Percentiles rank a stretch among this genome's conserved stretches.
These are phyloP conservation scores for Monilinia aucupariae DNA, from an alignment of 2,329 filamentous ascomycete species.

Conservation along the genomic window DNA sequence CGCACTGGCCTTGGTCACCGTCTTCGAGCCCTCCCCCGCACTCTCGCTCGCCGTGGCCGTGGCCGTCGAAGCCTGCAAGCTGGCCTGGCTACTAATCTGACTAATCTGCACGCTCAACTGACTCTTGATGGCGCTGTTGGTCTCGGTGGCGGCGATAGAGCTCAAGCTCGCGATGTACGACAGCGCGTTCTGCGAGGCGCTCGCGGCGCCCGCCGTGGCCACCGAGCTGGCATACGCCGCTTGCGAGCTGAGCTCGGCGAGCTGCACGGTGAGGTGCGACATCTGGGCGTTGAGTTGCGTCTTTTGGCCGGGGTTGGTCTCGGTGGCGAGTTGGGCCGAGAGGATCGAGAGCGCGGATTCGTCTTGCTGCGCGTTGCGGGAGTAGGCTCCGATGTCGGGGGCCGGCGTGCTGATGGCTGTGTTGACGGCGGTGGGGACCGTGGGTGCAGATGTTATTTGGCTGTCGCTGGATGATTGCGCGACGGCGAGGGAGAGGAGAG, in stretches of 20 bases:
- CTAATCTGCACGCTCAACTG: conserved; percentile 14
- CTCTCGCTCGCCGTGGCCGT: conserved; percentile 22
- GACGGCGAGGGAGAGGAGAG: conserved; percentile 3
- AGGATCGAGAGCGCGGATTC: background rate
- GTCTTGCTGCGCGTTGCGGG: background rate
- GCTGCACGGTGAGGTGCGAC: background rate
- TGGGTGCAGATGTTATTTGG: background rate
- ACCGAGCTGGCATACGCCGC: background rate
- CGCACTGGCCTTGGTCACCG: no score
- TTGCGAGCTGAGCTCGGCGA: conserved; percentile 1
- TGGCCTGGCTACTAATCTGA: conserved; percentile 9
- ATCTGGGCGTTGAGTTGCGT: conserved; percentile 12
- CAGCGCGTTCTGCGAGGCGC: background rate
- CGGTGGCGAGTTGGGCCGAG: background rate
- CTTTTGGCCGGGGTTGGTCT: background rate
- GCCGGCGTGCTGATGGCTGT: background rate
- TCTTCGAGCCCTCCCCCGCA: background rate
- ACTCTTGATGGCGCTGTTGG: background rate
- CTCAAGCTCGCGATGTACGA: conserved; percentile 8
- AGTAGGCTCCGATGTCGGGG: conserved; percentile 8
- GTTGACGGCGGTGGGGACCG: background rate
- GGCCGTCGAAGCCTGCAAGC: background rate
- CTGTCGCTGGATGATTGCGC: conserved; percentile 3
- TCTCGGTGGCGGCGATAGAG: conserved; percentile 4
- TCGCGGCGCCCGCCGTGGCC: background rate